Evolutionary conservation across 352 stramenopile genomes (phyloP).

Genomic region (Phytophthora vignae): DNA sequence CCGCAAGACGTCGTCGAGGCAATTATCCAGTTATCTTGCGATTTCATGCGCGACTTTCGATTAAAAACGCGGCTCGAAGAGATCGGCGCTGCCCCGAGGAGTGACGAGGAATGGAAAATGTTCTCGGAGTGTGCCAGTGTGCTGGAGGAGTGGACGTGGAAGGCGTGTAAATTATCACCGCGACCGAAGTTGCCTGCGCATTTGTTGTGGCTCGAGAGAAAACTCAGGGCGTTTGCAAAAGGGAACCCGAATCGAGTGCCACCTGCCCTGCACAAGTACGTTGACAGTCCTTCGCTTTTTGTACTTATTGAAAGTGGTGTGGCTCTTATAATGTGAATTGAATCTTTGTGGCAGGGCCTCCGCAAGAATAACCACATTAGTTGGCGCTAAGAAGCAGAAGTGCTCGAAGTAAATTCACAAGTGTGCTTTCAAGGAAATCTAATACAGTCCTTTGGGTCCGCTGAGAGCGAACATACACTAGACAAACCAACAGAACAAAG

Average conservation of each 20-base stretch:
- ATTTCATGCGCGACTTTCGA: background rate
- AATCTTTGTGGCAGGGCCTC: background rate
- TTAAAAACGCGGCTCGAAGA: background rate
- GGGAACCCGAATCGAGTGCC: background rate
- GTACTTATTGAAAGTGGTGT: background rate
- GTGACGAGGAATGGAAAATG: background rate
- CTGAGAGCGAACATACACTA: too few relatives aligned
- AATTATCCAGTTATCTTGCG: background rate
- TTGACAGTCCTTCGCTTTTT: background rate
- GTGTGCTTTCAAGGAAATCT: background rate
- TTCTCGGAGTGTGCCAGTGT: background rate
- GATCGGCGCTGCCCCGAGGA: background rate
- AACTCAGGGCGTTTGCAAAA: background rate
- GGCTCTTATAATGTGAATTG: background rate
- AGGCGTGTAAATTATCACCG: background rate
- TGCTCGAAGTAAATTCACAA: background rate
- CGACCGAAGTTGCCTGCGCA: background rate
- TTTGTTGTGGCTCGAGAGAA: background rate
- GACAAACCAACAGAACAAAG: too few relatives aligned
- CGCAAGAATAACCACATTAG: background rate
- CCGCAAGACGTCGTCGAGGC: background rate
- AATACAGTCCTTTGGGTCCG: too few relatives aligned
- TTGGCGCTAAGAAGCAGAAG: conserved; percentile 1
- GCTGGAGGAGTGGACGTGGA: background rate
- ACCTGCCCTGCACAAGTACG: background rate